A percentile compares a stretch with the other conserved stretches of the same genome.
phyloP scores from a whole-genome alignment of 78 protist species.

The Protostelium mycophagum region DNA sequence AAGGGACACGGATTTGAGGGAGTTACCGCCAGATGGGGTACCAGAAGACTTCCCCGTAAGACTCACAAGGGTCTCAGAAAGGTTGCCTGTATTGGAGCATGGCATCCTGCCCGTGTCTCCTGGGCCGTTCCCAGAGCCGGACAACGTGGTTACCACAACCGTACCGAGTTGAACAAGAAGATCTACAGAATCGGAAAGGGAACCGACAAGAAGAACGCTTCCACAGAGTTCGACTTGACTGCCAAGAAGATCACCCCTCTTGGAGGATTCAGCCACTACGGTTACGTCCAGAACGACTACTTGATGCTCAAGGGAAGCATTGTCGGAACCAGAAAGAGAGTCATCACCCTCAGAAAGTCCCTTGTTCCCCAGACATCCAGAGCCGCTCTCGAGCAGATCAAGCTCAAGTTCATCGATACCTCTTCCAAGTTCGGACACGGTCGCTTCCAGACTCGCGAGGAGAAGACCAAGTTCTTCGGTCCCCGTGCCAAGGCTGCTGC shows the following conservation, averaged over 20 bases:
- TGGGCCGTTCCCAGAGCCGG: conserved; percentile 99
- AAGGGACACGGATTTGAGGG: conserved; percentile 99
- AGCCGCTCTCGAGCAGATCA: conserved; percentile 82
- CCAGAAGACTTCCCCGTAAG: conserved; percentile 97
- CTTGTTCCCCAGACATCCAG: conserved; percentile 76
- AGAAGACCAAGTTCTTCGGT: conserved; percentile 91
- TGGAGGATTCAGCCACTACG: conserved; percentile 99
- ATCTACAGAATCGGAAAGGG: conserved; percentile 95
- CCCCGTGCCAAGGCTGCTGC: conserved; percentile 3
- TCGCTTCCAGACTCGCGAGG: conserved; percentile 97
- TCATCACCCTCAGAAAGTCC: conserved; percentile 95
- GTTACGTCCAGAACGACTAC: conserved; percentile 93
- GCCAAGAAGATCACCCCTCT: conserved; percentile 98
- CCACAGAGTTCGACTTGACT: conserved; percentile 97
- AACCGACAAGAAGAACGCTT: conserved; percentile 75
- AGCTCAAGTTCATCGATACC: conserved; percentile 99
- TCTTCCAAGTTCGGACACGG: conserved; percentile 99
- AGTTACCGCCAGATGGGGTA: conserved; percentile 97
- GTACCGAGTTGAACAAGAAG: conserved; percentile 99
- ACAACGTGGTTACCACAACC: conserved; percentile 99
- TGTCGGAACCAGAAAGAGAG: conserved; percentile 95
- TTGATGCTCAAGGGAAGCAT: conserved; percentile 94
- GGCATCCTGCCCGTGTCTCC: conserved; percentile 99
- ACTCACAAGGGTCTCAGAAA: conserved; percentile 99
- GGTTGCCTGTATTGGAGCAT: conserved; percentile 99